Base-by-base conservation (phyloP, 1,139 yeast genomes). In the Scheffersomyces quercinus region DNA sequence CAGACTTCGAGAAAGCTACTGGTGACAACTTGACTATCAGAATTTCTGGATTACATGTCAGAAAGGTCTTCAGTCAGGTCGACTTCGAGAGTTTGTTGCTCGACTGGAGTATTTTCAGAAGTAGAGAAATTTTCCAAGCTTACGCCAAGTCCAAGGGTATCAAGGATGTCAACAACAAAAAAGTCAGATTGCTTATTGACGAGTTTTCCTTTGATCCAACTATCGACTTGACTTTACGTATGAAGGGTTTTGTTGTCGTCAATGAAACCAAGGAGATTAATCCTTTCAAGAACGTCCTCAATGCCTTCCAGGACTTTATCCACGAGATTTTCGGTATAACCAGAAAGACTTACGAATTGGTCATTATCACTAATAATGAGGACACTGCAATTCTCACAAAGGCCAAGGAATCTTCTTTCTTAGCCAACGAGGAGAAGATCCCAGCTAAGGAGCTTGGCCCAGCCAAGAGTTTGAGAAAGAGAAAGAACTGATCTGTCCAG, bases 31-130 rank as follows among this genome's bases (percentile, higher is more conserved):
- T 77, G 45, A 65, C 69, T 6, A 76, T 81, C 47, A 71, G 70
- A 41, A 77, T 85, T 43, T 70, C 81, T 4, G 82, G 85, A 3
- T 59, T 82, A 15, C 84, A 84, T 45, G 77, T 84, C 36, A 77
- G 89, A 62, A 80, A 79, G 56, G 90, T 85, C 3, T 85, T 85
- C 57, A 62, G 73, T 36, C 74, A 71, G 47, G 80, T 84, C 10
- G 89, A 85, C 34, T 77, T 86, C 45, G 74, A 84, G 30, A 75
- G 75, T 40, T 83, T 85, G 51, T 67, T 85, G 47, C 52, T 85
- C 28, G 82, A 76, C 42, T 82, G 85, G 84, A 78, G 85, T 6
- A 66, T 78, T 44, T 52, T 68, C 30, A 73, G 84, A 56, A 67
- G 85, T 11, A 67, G 73, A 45, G 62, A 62, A 31, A 58, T 82